Percentiles rank a stretch among this genome's conserved stretches.
phyloP scores from a whole-genome alignment of 2,329 filamentous ascomycete species.

The Sporothrix phasma region DNA sequence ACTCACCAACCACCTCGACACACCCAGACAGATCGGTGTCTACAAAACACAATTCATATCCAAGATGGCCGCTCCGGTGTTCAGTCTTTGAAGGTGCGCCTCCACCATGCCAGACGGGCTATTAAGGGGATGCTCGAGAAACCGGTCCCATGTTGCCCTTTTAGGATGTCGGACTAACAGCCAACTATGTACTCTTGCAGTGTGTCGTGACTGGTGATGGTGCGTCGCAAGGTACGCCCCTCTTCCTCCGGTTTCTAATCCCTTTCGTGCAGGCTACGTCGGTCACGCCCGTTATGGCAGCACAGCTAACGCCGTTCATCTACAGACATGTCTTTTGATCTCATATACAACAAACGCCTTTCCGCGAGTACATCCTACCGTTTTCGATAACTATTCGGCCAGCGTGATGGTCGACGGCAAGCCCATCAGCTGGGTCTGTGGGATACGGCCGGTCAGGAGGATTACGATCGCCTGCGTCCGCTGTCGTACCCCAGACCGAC shows the following conservation, averaged over 20 bases:
- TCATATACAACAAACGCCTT: constrained; percentile 99
- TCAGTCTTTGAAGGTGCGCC: constrained; percentile 77
- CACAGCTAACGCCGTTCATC: constrained; percentile 24
- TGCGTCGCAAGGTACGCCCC: constrained; percentile 76
- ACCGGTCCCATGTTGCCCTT: neutral
- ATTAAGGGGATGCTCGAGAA: neutral
- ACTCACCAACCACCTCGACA: neutral
- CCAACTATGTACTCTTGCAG: constrained; percentile 38
- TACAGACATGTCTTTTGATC: constrained; percentile 92
- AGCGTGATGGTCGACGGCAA: constrained; percentile 99
- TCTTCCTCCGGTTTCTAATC: neutral
- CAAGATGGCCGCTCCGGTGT: constrained; percentile 75
- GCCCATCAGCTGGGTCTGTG: constrained; percentile 93
- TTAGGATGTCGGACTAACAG: neutral
- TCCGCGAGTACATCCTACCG: constrained; percentile 99
- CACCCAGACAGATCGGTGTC: constrained; percentile 3
- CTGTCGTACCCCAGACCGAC: constrained; percentile 95
- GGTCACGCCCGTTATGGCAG: neutral
- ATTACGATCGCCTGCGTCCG: constrained; percentile 90
- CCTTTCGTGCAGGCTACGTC: neutral
- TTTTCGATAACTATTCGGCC: constrained; percentile 98
- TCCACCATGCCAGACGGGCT: too few relatives aligned
- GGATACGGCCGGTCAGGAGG: constrained; percentile 98
- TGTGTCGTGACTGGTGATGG: constrained; percentile 98
- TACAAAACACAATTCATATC: neutral